Evolutionary conservation across 441 rosid genomes (phyloP), one percentile per base, ranked within the genome.

Genomic region (Breynia disticha): DNA sequence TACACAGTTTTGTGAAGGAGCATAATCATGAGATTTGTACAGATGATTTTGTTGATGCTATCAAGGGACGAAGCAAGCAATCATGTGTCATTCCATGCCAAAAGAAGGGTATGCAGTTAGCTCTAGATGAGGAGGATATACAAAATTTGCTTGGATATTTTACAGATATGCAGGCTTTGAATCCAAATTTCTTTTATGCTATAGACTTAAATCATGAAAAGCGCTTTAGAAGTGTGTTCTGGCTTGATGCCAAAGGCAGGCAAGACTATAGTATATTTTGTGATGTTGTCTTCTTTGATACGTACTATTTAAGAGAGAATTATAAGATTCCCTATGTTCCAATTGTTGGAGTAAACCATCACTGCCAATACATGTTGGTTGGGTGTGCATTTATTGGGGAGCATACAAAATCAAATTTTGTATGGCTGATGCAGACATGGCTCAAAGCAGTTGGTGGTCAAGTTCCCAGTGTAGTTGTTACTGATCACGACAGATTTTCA

Each of bases 341-440:
- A 59, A 64, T 85, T 55, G 67, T 77, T 67, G 94, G 89, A 47
- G 79, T 82, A 11, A 82, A 67, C 53, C 71, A 75, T 65, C 87
- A 82, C 48, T 41, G 54, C 38, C 81, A 76, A 47, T 77, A 63
- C 43, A 62, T 72, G 41, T 59, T 78, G 35, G 80, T 84, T 55
- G 86, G 94, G 52, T 76, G 84, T 64, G 75, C 80, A 46, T 69
- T 85, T 66, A 66, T 82, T 38, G 84, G 76, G 46, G 86, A 80
- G 35, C 77, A 75, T 52, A 73, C 69, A 46, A 54, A 60, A 65
- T 70, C 79, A 39, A 57, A 74, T 19, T 82, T 68, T 57, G 56
- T 59, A 16, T 82, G 89, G 89, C 57, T 85, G 17, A 69, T 85
- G 79, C 57, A 41, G 50, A 70, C 74, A 12, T 85, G 94, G 94